Evolutionary conservation across 805 yeast species (phyloP), one percentile per base, ranked within the genome.

Genomic region (Candida nitratophila): DNA sequence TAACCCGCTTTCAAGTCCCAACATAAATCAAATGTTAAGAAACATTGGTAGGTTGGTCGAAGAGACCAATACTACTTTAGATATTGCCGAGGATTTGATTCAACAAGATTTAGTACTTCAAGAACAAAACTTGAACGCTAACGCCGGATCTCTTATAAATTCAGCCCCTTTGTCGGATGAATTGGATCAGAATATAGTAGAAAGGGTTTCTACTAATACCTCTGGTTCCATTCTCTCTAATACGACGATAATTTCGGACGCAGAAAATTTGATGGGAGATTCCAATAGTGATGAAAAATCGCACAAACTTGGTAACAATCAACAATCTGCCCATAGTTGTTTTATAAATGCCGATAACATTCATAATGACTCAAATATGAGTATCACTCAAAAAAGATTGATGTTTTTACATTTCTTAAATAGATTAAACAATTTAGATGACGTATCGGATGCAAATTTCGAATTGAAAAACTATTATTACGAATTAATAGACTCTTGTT

Each of bases 381-480:
- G 14, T 17, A 15, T 4, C 6, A 8, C 19, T 3, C 37, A 55
- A 15, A 50, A 55, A 42, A 55, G 56, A 22, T 50, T 63, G 19
- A 49, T 56, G 20, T 57, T 57, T 39, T 48, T 59, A 26, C 55
- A 54, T 43, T 58, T 54, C 51, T 50, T 59, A 42, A 60, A 53
- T 47, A 51, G 50, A 41, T 37, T 52, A 46, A 56, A 58, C 53
- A 54, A 37, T 22, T 34, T 55, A 4, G 45, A 55, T 9, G 61
- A 60, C 36, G 31, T 48, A 2, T 44, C 50, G 12, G 51, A 40
- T 26, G 49, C 56, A 15, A 51, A 52, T 44, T 46, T 42, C 3
- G 60, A 54, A 35, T 47, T 59, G 34, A 27, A 50, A 24, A 43
- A 51, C 15, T 45, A 53, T 12, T 62, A 54, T 40, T 48, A 48